Conservation (phyloP, 2,329 filamentous ascomycete species). For the Domatiomyces catenatus region DNA sequence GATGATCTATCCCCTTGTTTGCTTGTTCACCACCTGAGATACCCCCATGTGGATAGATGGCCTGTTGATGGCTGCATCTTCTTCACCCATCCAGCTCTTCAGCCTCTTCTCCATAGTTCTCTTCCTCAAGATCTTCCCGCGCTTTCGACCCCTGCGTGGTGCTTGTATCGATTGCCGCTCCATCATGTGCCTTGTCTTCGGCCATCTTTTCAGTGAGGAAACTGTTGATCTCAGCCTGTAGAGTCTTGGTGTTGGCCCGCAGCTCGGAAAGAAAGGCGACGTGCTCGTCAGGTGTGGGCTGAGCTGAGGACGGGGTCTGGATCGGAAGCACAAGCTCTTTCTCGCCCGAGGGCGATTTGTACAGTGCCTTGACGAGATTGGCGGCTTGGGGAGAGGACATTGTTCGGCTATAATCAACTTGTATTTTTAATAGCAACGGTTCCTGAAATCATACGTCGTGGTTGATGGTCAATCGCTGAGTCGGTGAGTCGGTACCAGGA, state of each 20-base stretch:
- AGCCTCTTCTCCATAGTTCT: constrained; percentile 71
- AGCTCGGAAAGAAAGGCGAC: constrained; percentile 39
- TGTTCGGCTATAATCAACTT: too few species aligned
- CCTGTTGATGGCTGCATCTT: background rate
- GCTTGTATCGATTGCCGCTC: constrained; percentile 16
- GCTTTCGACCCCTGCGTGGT: constrained; percentile 25
- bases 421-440: too few species aligned
- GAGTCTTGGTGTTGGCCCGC: constrained; percentile 30
- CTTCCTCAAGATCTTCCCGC: constrained; percentile 34
- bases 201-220: constrained; percentile 49
- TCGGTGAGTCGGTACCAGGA: background rate
- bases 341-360: constrained; percentile 6
- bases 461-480: background rate
- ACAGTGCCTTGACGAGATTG: background rate
- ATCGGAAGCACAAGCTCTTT: constrained; percentile 5
- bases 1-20: background rate
- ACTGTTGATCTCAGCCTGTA: constrained; percentile 44
- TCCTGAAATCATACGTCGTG: too few species aligned
- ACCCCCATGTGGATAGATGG: background rate
- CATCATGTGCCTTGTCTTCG: constrained; percentile 35
- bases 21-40: background rate
- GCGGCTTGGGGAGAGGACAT: background rate
- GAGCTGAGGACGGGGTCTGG: background rate
- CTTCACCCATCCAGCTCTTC: constrained; percentile 26
- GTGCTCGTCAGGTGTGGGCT: background rate